phyloP scores from a whole-genome alignment of 2,329 filamentous ascomycete genomes.

The Fusarium incarnatum region DNA sequence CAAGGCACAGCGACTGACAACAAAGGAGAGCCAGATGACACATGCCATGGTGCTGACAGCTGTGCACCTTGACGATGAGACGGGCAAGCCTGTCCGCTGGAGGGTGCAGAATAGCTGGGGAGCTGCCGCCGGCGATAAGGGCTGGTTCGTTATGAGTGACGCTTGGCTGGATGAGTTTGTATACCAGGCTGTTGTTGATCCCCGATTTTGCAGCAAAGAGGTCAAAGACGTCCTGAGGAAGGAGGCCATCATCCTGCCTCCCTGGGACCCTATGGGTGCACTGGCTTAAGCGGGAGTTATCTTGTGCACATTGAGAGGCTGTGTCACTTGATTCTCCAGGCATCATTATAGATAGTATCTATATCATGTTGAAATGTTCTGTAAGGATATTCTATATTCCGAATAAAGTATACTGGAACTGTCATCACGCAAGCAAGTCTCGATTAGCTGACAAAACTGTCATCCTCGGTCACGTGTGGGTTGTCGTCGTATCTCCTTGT shows the following conservation, averaged over 20 bases:
- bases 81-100: slow-evolving; percentile 78
- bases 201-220: slow-evolving; percentile 72
- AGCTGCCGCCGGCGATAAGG: slow-evolving; percentile 74
- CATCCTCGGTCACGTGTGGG: slow-evolving; percentile 1
- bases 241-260: slow-evolving; percentile 75
- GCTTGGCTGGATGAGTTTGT: slow-evolving; percentile 83
- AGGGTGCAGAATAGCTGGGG: slow-evolving; percentile 91
- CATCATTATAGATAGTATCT: background rate
- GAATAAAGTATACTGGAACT: background rate
- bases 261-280: slow-evolving; percentile 86
- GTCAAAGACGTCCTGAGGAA: slow-evolving; percentile 77
- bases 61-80: slow-evolving; percentile 77
- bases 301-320: background rate
- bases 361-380: background rate
- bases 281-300: slow-evolving; percentile 63
- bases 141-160: slow-evolving; percentile 92
- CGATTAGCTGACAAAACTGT: background rate
- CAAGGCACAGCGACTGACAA: slow-evolving; percentile 79
- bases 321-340: background rate
- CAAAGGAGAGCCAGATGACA: slow-evolving; percentile 85
- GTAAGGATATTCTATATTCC: background rate
- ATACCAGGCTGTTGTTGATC: slow-evolving; percentile 88
- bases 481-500: background rate
- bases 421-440: background rate
- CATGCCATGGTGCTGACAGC: slow-evolving; percentile 93